phyloP scores from a whole-genome alignment of 2,329 filamentous ascomycete genomes.

The Botrytis sinoallii region DNA sequence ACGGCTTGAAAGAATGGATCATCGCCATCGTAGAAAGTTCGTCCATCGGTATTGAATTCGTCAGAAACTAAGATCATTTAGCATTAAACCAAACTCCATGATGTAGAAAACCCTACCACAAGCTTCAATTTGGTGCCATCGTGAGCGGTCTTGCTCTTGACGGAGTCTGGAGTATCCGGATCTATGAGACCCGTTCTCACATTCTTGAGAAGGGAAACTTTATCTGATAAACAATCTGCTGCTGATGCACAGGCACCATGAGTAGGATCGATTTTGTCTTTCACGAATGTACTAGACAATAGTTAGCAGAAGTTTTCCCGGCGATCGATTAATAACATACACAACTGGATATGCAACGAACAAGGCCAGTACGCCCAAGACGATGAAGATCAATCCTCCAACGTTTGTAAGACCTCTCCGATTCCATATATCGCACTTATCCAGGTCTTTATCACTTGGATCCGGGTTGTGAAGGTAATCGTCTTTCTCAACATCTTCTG shows the following conservation, averaged over 20 bases:
- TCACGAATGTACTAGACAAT: constrained; percentile 53
- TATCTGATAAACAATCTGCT: constrained; percentile 40
- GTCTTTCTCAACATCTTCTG: constrained; percentile 71
- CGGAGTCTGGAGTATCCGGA: constrained; percentile 61
- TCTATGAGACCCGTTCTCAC: constrained; percentile 61
- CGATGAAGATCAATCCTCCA: constrained; percentile 58
- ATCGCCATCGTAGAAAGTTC: constrained; percentile 69
- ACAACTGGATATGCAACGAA: constrained; percentile 69
- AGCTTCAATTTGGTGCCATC: constrained; percentile 61
- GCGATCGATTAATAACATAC: constrained; percentile 47
- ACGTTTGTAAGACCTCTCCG: constrained; percentile 62
- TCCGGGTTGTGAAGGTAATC: constrained; percentile 71
- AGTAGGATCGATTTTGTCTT: constrained; percentile 37
- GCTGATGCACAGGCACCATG: constrained; percentile 38
- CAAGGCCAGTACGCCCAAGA: constrained; percentile 57
- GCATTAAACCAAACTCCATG: background rate
- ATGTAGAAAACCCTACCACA: constrained; percentile 47
- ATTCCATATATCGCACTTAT: constrained; percentile 63
- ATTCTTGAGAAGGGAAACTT: constrained; percentile 53
- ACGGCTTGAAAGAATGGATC: constrained; percentile 67
- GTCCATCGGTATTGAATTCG: constrained; percentile 65
- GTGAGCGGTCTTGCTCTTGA: constrained; percentile 51
- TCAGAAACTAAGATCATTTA: constrained; percentile 56
- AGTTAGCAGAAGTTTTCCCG: constrained; percentile 24
- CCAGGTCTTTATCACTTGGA: constrained; percentile 57